Percentiles rank a stretch among this genome's conserved stretches.
phyloP scores from a whole-genome alignment of 768 basidiomycete genomes.

The Chlorophyllum brunneum region DNA sequence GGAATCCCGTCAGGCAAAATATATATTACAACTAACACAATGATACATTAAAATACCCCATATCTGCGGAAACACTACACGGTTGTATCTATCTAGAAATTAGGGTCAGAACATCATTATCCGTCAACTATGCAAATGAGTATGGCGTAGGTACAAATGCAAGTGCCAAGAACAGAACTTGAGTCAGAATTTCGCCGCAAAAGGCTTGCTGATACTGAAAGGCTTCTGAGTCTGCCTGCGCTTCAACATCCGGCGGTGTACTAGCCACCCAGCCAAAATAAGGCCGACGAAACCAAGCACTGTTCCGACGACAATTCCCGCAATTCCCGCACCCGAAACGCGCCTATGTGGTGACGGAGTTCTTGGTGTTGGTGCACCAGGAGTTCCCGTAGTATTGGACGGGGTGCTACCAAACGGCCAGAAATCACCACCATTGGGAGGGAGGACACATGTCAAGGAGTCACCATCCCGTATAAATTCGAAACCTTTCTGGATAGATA shows the following conservation, averaged over 20 bases:
- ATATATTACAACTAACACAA: no score
- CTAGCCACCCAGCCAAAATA: slow-evolving; percentile 38
- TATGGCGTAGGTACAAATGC: neutral
- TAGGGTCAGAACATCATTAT: no score
- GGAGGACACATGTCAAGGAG: slow-evolving; percentile 61
- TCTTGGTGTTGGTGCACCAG: slow-evolving; percentile 1
- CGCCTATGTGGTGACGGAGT: neutral
- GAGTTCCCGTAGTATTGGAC: slow-evolving; percentile 18
- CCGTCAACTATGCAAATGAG: neutral
- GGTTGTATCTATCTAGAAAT: no score
- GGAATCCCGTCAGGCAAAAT: no score
- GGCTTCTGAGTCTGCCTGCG: slow-evolving; percentile 22
- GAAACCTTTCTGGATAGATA: slow-evolving; percentile 52
- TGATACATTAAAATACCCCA: neutral
- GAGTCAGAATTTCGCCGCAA: slow-evolving; percentile 15
- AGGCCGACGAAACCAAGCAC: slow-evolving; percentile 41
- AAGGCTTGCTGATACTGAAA: slow-evolving; percentile 21
- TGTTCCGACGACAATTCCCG: slow-evolving; percentile 50
- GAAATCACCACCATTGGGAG: slow-evolving; percentile 62
- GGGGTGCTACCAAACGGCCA: slow-evolving; percentile 70
- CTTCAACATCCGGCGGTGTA: slow-evolving; percentile 41
- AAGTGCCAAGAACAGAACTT: neutral
- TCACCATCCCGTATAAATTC: slow-evolving; percentile 47
- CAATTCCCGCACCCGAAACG: slow-evolving; percentile 27
- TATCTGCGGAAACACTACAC: no score